Evolutionary conservation across 257 asterid genomes (phyloP).

Genomic region (Apocynum venetum): DNA sequence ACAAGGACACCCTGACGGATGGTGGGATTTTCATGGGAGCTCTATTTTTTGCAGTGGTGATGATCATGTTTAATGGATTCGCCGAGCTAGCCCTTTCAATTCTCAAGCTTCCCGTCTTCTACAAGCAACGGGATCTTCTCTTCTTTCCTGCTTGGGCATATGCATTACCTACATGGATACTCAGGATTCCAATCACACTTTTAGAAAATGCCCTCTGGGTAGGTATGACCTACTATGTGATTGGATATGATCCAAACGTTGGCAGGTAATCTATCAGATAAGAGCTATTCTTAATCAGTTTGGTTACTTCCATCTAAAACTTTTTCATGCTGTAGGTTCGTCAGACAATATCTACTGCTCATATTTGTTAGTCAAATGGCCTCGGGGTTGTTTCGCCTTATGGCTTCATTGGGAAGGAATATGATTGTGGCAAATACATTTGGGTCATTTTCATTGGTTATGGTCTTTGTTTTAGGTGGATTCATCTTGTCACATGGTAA

Average conservation of each 20-base stretch:
- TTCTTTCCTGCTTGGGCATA: conserved; percentile 86
- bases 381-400: conserved; percentile 53
- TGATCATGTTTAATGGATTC: conserved; percentile 80
- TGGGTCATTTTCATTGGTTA: conserved; percentile 56
- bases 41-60: conserved; percentile 63
- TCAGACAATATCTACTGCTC: conserved; percentile 48
- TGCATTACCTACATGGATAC: conserved; percentile 81
- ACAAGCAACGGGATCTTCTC: conserved; percentile 80
- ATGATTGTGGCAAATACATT: conserved; percentile 62
- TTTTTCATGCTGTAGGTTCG: conserved; percentile 37
- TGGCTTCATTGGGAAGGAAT: conserved; percentile 60
- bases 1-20: conserved; percentile 50
- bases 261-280: conserved; percentile 37
- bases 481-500: conserved; percentile 72
- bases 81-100: conserved; percentile 77
- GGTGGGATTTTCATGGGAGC: conserved; percentile 82
- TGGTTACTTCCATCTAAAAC: not conserved
- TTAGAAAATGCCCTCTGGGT: conserved; percentile 72
- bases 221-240: conserved; percentile 65
- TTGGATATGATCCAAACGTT: conserved; percentile 80
- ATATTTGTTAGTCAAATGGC: conserved; percentile 42
- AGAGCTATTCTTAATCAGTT: too few relatives aligned
- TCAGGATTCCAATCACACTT: conserved; percentile 65
- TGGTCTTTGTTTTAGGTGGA: conserved; percentile 61
- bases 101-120: conserved; percentile 75